phyloP scores from a whole-genome alignment of 305 asterid species.

The Fraxinus baroniana region DNA sequence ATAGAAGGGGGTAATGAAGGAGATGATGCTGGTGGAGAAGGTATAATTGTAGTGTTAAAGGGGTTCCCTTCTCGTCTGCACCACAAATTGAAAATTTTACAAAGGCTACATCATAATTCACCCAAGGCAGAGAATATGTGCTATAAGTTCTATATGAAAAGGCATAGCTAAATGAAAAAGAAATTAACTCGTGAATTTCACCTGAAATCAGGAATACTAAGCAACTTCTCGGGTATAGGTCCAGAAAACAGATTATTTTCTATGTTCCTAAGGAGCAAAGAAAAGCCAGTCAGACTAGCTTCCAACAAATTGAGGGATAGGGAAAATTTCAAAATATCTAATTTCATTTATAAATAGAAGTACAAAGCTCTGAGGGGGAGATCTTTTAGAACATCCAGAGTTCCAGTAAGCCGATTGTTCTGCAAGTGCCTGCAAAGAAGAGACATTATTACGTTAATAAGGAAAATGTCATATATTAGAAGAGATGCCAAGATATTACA shows the following conservation, averaged over 20 bases:
- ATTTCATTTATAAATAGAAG: slow-evolving; percentile 20
- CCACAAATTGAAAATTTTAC: slow-evolving; percentile 17
- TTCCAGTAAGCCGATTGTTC: slow-evolving; percentile 77
- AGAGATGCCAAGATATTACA: not conserved
- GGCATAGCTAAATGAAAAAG: slow-evolving; percentile 7
- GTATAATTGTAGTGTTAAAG: slow-evolving; percentile 72
- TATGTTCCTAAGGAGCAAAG: slow-evolving; percentile 52
- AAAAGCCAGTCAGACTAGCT: slow-evolving; percentile 14
- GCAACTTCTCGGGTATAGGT: slow-evolving; percentile 73
- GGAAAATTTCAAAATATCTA: not conserved
- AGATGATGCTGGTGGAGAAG: slow-evolving; percentile 59
- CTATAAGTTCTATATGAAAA: not conserved
- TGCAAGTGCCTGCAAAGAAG: slow-evolving; percentile 65
- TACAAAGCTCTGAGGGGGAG: slow-evolving; percentile 81
- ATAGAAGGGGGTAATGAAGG: slow-evolving; percentile 55
- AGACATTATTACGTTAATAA: slow-evolving; percentile 19
- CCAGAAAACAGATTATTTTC: slow-evolving; percentile 93
- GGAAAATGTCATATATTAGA: not conserved
- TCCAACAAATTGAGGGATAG: not conserved
- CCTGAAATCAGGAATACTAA: slow-evolving; percentile 79
- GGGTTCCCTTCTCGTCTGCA: slow-evolving; percentile 86
- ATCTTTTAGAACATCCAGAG: slow-evolving; percentile 75
- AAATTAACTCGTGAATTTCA: slow-evolving; percentile 25
- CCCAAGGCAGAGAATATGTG: not conserved
- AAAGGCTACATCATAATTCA: not conserved